Evolutionary conservation across 2,329 filamentous ascomycete genomes (phyloP).

Genomic region (Blastomyces percursus): DNA sequence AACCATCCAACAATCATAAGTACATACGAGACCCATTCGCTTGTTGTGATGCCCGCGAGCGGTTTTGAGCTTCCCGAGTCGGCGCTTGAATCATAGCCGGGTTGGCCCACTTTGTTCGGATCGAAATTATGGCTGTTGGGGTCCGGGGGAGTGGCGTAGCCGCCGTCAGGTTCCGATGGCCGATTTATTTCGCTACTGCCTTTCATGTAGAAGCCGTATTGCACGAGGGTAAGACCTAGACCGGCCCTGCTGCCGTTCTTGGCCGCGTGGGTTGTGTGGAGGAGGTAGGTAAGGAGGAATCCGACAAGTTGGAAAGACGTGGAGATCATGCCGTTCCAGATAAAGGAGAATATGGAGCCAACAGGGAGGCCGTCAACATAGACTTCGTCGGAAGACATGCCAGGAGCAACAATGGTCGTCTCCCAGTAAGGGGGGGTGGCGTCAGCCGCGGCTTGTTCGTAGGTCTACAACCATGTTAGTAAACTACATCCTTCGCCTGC

Average conservation of each 20-base stretch:
- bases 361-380: constrained; percentile 94
- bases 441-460: constrained; percentile 95
- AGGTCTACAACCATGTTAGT: constrained; percentile 51
- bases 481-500: not conserved
- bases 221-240: constrained; percentile 86
- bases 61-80: constrained; percentile 19
- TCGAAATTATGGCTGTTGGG: constrained; percentile 88
- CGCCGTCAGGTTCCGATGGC: constrained; percentile 40
- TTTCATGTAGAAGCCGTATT: constrained; percentile 96
- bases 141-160: constrained; percentile 53
- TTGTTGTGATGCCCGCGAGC: constrained; percentile 52
- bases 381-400: constrained; percentile 84
- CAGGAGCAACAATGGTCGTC: constrained; percentile 91
- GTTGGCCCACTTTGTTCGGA: constrained; percentile 52
- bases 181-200: constrained; percentile 36
- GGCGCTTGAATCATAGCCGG: constrained; percentile 17
- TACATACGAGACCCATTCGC: constrained; percentile 82
- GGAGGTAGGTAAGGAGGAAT: constrained; percentile 92
- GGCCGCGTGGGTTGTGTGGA: constrained; percentile 94
- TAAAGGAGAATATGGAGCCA: constrained; percentile 70
- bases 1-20: constrained; percentile 99
- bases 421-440: constrained; percentile 98
- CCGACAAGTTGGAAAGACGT: constrained; percentile 96
- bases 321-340: constrained; percentile 79
- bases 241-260: constrained; percentile 95